A percentile compares a stretch with the other conserved stretches of the same genome.
Conservation (phyloP, 2,329 filamentous ascomycete genomes). For the Microthyrium microscopicum region DNA sequence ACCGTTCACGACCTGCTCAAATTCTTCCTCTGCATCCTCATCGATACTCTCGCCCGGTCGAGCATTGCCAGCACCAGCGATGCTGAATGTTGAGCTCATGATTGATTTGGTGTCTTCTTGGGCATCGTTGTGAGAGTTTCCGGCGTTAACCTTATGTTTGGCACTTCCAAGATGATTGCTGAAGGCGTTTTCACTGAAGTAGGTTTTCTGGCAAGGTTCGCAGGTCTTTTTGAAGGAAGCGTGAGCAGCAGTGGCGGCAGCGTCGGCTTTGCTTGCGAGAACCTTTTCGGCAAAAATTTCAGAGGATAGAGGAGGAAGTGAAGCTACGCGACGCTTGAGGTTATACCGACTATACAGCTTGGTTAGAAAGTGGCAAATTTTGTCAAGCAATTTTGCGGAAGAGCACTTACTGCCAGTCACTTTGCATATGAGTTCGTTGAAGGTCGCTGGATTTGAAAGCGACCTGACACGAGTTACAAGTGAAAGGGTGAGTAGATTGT, state of each 20-base stretch:
- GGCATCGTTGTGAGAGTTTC: slow-evolving; percentile 28
- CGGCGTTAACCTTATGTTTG: slow-evolving; percentile 64
- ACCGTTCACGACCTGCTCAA: slow-evolving; percentile 60
- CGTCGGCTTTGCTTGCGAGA: slow-evolving; percentile 70
- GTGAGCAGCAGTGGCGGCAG: slow-evolving; percentile 70
- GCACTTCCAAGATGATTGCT: slow-evolving; percentile 82
- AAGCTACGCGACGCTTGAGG: slow-evolving; percentile 82
- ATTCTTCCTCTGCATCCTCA: slow-evolving; percentile 55
- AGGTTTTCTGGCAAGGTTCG: slow-evolving; percentile 71
- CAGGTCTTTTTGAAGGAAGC: slow-evolving; percentile 79
- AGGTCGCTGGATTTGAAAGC: slow-evolving; percentile 88
- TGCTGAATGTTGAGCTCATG: slow-evolving; percentile 78
- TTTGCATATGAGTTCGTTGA: slow-evolving; percentile 92
- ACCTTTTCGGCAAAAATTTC: slow-evolving; percentile 95
- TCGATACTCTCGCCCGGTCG: slow-evolving; percentile 60
- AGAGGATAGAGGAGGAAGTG: slow-evolving; percentile 75
- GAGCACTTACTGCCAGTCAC: slow-evolving; percentile 85
- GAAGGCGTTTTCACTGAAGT: slow-evolving; percentile 92
- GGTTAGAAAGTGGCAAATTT: slow-evolving; percentile 3
- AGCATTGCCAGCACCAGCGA: slow-evolving; percentile 22
- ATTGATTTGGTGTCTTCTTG: slow-evolving; percentile 55
- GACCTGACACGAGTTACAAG: slow-evolving; percentile 95
- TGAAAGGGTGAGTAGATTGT: slow-evolving; percentile 55
- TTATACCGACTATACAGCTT: slow-evolving; percentile 97
- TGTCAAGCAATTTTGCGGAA: too few relatives aligned